Evolutionary conservation across 2,329 filamentous ascomycete genomes (phyloP).

Genomic region (Phoma sp.): DNA sequence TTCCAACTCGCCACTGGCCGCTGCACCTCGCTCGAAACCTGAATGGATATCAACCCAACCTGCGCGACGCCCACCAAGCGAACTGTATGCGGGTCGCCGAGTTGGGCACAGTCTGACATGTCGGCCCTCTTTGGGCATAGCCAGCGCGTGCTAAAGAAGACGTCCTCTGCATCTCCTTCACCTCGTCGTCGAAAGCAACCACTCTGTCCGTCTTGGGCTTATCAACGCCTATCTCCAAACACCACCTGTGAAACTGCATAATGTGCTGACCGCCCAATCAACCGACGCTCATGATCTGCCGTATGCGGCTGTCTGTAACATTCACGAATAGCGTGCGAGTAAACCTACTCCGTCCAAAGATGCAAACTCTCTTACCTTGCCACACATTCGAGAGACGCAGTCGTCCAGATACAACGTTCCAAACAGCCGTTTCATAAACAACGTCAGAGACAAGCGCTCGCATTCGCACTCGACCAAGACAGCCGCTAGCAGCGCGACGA

Average conservation of each 20-base stretch:
- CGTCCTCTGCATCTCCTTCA: not conserved
- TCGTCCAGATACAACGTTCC: not conserved
- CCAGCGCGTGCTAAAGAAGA: not conserved
- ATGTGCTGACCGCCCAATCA: too few relatives aligned
- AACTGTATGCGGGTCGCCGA: conserved; percentile 4
- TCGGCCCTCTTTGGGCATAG: not conserved
- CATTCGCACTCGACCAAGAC: too few relatives aligned
- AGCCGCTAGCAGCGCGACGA: too few relatives aligned
- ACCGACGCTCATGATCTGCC: not conserved
- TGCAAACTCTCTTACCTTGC: too few relatives aligned
- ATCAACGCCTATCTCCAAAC: not conserved
- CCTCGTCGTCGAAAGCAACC: not conserved
- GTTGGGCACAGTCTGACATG: not conserved
- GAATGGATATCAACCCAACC: conserved; percentile 1
- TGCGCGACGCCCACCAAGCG: not conserved
- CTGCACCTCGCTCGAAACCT: conserved; percentile 11
- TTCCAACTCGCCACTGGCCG: conserved; percentile 2
- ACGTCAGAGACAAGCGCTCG: not conserved
- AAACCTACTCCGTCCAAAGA: too few relatives aligned
- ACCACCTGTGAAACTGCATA: not conserved
- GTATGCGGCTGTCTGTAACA: not conserved
- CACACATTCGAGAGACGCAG: too few relatives aligned
- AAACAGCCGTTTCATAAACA: not conserved
- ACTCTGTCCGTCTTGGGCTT: not conserved
- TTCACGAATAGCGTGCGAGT: too few relatives aligned